phyloP scores from a whole-genome alignment of 1,284 basidiomycete species.

The Rhodotorula glutinis region DNA sequence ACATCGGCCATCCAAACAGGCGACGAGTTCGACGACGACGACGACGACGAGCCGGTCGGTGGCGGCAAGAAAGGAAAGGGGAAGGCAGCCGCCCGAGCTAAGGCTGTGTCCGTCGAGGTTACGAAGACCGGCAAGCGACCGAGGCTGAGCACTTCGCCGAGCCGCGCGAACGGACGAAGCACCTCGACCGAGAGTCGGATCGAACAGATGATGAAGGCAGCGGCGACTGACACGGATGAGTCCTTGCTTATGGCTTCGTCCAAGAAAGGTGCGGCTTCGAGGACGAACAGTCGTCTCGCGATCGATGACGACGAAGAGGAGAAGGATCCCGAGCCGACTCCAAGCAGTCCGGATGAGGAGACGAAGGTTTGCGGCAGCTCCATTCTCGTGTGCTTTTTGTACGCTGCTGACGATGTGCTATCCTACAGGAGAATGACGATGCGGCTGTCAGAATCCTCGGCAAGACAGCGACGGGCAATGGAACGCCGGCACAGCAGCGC shows the following conservation, averaged over 20 bases:
- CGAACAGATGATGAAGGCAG: slow-evolving; percentile 4
- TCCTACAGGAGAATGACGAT: slow-evolving; percentile 16
- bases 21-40: slow-evolving; percentile 2
- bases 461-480: no score
- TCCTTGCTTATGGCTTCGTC: slow-evolving; percentile 1
- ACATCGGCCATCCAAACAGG: slow-evolving; percentile 7
- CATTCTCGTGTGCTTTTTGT: neutral
- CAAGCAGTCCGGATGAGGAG: neutral
- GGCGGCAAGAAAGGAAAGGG: slow-evolving; percentile 2
- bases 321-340: slow-evolving; percentile 4
- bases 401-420: no score
- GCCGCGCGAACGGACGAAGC: neutral
- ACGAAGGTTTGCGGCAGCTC: neutral
- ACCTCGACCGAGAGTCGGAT: slow-evolving; percentile 5
- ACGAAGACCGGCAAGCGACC: no score
- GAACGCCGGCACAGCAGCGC: neutral
- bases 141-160: neutral
- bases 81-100: neutral
- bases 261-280: neutral
- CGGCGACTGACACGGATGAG: neutral
- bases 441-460: no score
- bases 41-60: neutral
- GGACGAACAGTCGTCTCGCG: neutral
- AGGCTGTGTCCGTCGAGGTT: neutral
- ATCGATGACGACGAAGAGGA: slow-evolving; percentile 15